phyloP scores from a whole-genome alignment of 306 rosid genomes.

The Cercis canadensis region DNA sequence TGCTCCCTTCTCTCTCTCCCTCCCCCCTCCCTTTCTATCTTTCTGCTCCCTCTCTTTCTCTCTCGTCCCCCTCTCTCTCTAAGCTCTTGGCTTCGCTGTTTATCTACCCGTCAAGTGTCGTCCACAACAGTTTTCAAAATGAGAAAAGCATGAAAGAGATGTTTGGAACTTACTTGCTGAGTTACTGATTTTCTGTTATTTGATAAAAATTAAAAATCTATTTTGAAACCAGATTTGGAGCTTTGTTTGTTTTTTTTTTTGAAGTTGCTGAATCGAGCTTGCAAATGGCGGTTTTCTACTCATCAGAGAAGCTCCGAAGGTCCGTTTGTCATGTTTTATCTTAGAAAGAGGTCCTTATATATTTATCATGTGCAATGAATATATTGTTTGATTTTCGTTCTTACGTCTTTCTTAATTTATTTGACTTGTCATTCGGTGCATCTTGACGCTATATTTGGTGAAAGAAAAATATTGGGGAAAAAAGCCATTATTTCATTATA shows the following conservation, averaged over 20 bases:
- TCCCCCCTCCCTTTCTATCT: neutral
- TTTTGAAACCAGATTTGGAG: constrained; percentile 35
- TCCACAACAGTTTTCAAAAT: neutral
- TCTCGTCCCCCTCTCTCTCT: constrained; percentile 14
- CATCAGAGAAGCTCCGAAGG: constrained; percentile 46
- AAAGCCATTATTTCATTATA: neutral
- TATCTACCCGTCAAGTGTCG: constrained; percentile 51
- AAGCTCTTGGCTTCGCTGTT: constrained; percentile 29
- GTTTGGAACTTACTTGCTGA: constrained; percentile 33
- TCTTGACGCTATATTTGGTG: neutral
- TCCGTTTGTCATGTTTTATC: constrained; percentile 5
- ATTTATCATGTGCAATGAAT: neutral
- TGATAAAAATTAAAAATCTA: neutral
- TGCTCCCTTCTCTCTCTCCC: neutral
- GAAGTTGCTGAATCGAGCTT: constrained; percentile 54
- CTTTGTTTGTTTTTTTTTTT: constrained; percentile 30
- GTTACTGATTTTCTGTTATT: neutral
- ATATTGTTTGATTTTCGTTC: neutral
- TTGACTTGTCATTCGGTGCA: neutral
- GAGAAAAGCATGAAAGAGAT: constrained; percentile 10
- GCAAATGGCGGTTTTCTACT: constrained; percentile 45
- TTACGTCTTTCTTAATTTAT: neutral
- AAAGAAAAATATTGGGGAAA: neutral
- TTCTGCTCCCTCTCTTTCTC: neutral
- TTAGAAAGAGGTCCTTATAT: neutral